These are phyloP conservation scores for Juglanconis sp. DNA, from an alignment of 2,329 filamentous ascomycete species.

Conservation along the genomic window DNA sequence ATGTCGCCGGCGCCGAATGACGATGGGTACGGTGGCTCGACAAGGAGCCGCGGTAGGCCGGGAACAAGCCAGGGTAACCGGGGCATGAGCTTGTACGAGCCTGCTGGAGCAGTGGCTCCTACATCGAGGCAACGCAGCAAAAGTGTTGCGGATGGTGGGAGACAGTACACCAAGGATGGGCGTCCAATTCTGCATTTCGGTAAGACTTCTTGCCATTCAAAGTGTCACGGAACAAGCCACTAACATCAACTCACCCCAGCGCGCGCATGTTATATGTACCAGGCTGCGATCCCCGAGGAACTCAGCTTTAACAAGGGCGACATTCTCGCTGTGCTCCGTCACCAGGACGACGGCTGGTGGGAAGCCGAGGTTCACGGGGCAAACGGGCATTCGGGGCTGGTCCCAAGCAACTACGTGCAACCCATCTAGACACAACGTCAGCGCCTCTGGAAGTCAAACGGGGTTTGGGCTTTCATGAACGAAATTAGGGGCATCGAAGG, in stretches of 20 bases:
- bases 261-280: constrained; percentile 89
- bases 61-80: constrained; percentile 42
- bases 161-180: constrained; percentile 82
- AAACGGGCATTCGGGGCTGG: constrained; percentile 57
- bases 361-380: constrained; percentile 85
- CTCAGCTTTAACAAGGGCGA: constrained; percentile 91
- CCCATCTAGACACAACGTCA: constrained; percentile 24
- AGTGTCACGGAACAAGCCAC: neutral
- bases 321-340: constrained; percentile 77
- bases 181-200: constrained; percentile 88
- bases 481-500: neutral
- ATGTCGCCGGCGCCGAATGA: constrained; percentile 38
- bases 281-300: constrained; percentile 92
- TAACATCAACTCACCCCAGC: constrained; percentile 53
- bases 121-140: constrained; percentile 64
- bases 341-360: constrained; percentile 99
- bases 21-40: constrained; percentile 55
- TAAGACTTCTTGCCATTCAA: constrained; percentile 49
- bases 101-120: constrained; percentile 38
- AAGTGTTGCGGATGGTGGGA: constrained; percentile 78
- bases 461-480: neutral
- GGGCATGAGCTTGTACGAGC: constrained; percentile 57
- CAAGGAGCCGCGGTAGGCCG: constrained; percentile 49
- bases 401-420: constrained; percentile 67
- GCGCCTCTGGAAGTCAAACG: neutral